Evolutionary conservation across 108 stramenopile species (phyloP).

Genomic region (Nannochloropsis granulata): DNA sequence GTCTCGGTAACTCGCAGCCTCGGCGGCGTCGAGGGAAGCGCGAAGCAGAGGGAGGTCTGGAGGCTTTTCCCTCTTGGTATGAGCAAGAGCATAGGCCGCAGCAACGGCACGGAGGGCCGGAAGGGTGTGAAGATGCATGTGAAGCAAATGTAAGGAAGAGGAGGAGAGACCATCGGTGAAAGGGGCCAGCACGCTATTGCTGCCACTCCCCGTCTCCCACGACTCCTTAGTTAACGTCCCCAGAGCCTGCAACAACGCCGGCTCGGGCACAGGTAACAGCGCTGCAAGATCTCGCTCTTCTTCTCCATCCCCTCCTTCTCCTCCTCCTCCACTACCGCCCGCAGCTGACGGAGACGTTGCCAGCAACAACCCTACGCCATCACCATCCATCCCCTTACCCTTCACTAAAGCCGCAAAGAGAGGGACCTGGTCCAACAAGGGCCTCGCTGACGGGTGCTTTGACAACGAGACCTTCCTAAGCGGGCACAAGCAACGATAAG

Average conservation of each 20-base stretch:
- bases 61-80: not conserved
- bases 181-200: not conserved
- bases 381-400: not conserved
- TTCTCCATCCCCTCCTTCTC: not conserved
- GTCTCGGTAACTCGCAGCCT: not conserved
- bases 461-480: not conserved
- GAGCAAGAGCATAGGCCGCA: not conserved
- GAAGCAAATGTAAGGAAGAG: not conserved
- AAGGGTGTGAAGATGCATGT: not conserved
- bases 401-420: not conserved
- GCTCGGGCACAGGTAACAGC: not conserved
- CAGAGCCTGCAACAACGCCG: not conserved
- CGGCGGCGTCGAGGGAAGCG: not conserved
- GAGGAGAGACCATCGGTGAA: not conserved
- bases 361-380: not conserved
- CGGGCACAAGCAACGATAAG: not conserved
- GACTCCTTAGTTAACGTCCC: not conserved
- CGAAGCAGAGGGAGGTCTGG: not conserved
- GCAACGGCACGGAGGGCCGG: not conserved
- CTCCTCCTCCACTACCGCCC: not conserved
- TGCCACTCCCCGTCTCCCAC: not conserved
- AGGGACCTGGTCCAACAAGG: not conserved
- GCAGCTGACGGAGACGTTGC: not conserved
- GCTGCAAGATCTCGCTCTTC: not conserved
- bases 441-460: not conserved